Conservation (phyloP, 495 filamentous ascomycete species). For the Bryoglossum gracile region DNA sequence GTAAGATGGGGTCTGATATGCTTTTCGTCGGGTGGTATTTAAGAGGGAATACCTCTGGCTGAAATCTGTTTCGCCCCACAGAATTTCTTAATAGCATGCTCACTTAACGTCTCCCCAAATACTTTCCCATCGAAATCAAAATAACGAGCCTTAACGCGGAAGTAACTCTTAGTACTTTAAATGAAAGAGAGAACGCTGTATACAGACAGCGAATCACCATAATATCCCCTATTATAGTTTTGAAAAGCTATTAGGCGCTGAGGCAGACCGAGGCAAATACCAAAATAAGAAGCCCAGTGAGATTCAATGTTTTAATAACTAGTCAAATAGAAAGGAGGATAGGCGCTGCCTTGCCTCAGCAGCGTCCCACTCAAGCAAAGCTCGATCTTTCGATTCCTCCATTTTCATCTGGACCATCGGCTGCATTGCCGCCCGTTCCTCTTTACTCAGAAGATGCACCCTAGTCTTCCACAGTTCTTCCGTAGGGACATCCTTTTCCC, state of each 20-base stretch:
- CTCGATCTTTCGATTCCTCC: neutral
- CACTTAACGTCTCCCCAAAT: too few species aligned
- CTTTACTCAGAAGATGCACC: neutral
- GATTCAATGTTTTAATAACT: neutral
- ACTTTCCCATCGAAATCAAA: too few species aligned
- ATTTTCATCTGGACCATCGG: neutral
- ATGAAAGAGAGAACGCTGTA: neutral
- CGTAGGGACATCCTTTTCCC: conserved; percentile 8
- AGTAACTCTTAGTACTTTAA: neutral
- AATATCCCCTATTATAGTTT: neutral
- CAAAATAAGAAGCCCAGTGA: neutral
- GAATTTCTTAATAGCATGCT: too few species aligned
- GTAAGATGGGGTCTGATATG: too few species aligned
- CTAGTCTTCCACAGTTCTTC: neutral
- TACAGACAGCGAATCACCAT: neutral
- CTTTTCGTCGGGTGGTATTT: too few species aligned
- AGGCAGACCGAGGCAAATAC: neutral
- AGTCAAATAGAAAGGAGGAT: neutral
- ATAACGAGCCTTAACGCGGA: too few species aligned
- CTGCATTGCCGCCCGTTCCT: neutral
- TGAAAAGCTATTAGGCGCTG: neutral
- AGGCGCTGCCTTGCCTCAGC: neutral
- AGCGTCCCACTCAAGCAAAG: neutral
- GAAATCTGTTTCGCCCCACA: too few species aligned
- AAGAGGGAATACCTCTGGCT: too few species aligned